Evolutionary conservation across 495 filamentous ascomycete genomes (phyloP).

Genomic region (Pseudotulostoma volvatum): DNA sequence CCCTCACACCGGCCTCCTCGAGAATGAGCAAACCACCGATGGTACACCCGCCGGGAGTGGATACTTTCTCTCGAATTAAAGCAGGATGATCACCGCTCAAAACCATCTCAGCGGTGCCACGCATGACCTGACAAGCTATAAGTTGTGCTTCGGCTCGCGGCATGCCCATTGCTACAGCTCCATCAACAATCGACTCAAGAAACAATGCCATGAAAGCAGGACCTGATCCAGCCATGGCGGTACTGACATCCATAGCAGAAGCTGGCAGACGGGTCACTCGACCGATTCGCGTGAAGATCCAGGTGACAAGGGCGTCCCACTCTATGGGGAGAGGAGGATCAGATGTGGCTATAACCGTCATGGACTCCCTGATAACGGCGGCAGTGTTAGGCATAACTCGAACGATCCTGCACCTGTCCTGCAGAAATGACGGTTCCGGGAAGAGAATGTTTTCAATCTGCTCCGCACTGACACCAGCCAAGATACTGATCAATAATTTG

Average conservation of each 20-base stretch:
- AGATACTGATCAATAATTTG: constrained; percentile 63
- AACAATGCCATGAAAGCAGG: constrained; percentile 30
- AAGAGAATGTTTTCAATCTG: constrained; percentile 44
- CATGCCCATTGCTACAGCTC: constrained; percentile 27
- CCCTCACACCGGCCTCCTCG: constrained; percentile 27
- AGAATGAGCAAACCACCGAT: constrained; percentile 30
- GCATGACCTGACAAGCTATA: constrained; percentile 26
- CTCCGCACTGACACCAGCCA: constrained; percentile 50
- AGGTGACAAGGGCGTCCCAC: constrained; percentile 38
- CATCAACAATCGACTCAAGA: constrained; percentile 27
- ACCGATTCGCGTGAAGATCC: constrained; percentile 32
- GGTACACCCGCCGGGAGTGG: constrained; percentile 28
- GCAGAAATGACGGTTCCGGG: constrained; percentile 9
- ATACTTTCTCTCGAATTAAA: constrained; percentile 23
- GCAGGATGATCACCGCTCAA: constrained; percentile 24
- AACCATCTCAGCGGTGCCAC: constrained; percentile 23
- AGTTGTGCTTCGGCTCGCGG: constrained; percentile 22
- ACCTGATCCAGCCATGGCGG: constrained; percentile 24
- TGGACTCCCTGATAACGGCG: constrained; percentile 52
- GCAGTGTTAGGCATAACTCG: constrained; percentile 68
- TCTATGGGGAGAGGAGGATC: constrained; percentile 37
- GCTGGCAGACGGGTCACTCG: constrained; percentile 16
- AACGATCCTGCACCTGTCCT: constrained; percentile 38
- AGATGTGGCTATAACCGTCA: constrained; percentile 59
- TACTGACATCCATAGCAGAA: constrained; percentile 21